A percentile compares a stretch with the other conserved stretches of the same genome.
phyloP scores from a whole-genome alignment of 768 basidiomycete genomes.

The Lentinula raphanica region DNA sequence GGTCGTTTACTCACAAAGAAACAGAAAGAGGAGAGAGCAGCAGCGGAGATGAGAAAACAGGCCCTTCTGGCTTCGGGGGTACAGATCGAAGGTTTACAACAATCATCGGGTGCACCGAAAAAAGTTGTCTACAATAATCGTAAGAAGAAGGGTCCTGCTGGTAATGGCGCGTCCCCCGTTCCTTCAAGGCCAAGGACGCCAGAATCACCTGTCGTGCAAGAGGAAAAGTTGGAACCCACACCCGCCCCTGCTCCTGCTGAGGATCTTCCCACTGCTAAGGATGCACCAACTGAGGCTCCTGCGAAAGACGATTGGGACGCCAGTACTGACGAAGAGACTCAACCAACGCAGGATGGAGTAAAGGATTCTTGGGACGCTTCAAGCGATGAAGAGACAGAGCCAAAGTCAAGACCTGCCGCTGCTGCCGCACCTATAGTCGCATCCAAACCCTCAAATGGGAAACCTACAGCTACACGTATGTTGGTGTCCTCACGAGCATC shows the following conservation, averaged over 20 bases:
- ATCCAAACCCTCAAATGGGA: constrained; percentile 20
- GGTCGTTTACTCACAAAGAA: constrained; percentile 94
- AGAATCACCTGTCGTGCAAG: constrained; percentile 20
- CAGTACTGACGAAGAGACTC: constrained; percentile 49
- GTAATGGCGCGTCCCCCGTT: constrained; percentile 50
- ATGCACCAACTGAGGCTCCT: constrained; percentile 21
- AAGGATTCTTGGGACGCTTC: constrained; percentile 50
- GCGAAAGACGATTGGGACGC: constrained; percentile 69
- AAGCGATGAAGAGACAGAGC: constrained; percentile 33
- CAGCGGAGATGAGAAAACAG: constrained; percentile 85
- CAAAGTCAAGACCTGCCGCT: too few relatives aligned
- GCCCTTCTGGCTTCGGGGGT: constrained; percentile 88
- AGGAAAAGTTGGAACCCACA: constrained; percentile 5
- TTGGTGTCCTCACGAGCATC: neutral
- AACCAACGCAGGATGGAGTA: constrained; percentile 21
- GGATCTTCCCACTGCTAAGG: neutral
- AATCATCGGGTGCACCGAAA: constrained; percentile 45
- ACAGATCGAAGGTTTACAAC: constrained; percentile 84
- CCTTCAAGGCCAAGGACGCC: constrained; percentile 52
- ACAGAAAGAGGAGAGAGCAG: constrained; percentile 89
- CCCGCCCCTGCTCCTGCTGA: constrained; percentile 20
- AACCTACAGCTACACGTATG: constrained; percentile 17
- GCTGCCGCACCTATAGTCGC: constrained; percentile 18
- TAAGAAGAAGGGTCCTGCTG: constrained; percentile 65
- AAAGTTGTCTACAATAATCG: constrained; percentile 80